Base-by-base conservation (phyloP, 129 eudicot genomes). In the Centaurea solstitialis region DNA sequence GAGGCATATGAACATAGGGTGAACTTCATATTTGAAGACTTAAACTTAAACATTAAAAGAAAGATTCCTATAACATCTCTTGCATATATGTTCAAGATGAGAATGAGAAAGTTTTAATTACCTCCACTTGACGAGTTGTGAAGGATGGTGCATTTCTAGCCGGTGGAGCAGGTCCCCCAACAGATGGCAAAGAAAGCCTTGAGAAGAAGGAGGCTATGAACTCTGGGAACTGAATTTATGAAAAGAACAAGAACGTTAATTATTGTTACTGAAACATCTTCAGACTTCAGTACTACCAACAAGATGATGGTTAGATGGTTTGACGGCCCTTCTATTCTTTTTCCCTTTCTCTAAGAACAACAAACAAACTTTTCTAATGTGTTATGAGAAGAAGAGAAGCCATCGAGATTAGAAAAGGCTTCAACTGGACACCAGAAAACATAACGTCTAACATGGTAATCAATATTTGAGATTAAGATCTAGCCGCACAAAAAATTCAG, bases 181-280 rank as follows among this genome's bases (percentile, higher is more conserved):
- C 64, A 3, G 97, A 94, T 77, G 97, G 99, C 82, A 79, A 89
- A 75, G 99, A 90, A 68, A 94, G 81, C 62, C 97, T 88, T 17
- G 97, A 90, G 85, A 94, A 94, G 83, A 94, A 89, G 20, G 97
- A 85, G 13, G 97, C 91, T 69, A 94, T 84, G 81, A 85, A 80
- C 70, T 85, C 97, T 37, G 99, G 99, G 73, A 92, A 90, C 99
- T 94, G 94, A 78, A 75, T 83, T 76, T 45, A 66, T 17, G 11
- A 73, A 70, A 71, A 69, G 12, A 79, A 11, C 47, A 59, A 37
- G 18, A 35, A 75, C 33, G 18, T 45, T 26, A 18, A 21, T 24
- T 22, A 66, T 28, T 33, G 18, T 76, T 72, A 39, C 37, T 68
- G 66, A 40, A 72, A 73, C 57, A 75, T 26, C 62, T 62, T 12